phyloP scores from a whole-genome alignment of 306 rosid species.

The Glycine tomentella region DNA sequence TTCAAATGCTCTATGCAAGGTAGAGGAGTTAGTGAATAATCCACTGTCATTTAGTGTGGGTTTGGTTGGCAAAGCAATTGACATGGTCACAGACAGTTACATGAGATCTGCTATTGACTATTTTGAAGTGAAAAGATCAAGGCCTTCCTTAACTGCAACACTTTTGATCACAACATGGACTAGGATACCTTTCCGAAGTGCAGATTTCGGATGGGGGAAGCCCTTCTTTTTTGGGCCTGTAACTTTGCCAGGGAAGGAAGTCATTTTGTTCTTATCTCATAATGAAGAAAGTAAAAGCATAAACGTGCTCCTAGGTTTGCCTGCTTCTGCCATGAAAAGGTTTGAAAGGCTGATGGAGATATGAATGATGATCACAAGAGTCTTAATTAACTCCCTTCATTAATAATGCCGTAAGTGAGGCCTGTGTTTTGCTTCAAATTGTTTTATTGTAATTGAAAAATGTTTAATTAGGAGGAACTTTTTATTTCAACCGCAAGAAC shows the following conservation, averaged over 20 bases:
- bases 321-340: slow-evolving; percentile 65
- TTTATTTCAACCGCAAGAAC: not conserved
- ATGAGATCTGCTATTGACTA: slow-evolving; percentile 75
- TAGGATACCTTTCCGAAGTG: slow-evolving; percentile 55
- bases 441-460: not conserved
- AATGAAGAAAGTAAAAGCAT: slow-evolving; percentile 57
- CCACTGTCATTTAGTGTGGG: slow-evolving; percentile 57
- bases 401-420: too few species aligned
- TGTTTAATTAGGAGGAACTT: not conserved
- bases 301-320: slow-evolving; percentile 66
- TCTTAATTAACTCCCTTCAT: too few species aligned
- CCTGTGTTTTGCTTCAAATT: not conserved
- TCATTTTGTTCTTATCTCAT: slow-evolving; percentile 58
- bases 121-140: slow-evolving; percentile 63
- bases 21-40: slow-evolving; percentile 53
- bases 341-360: slow-evolving; percentile 53
- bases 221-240: slow-evolving; percentile 67
- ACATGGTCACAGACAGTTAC: slow-evolving; percentile 58
- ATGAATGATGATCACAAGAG: not conserved
- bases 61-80: slow-evolving; percentile 56
- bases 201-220: slow-evolving; percentile 74
- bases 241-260: slow-evolving; percentile 69
- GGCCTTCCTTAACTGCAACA: slow-evolving; percentile 73
- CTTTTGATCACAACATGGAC: slow-evolving; percentile 71
- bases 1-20: slow-evolving; percentile 56